Base-by-base conservation (phyloP, 805 yeast genomes). In the Dipodascus geniculatus region DNA sequence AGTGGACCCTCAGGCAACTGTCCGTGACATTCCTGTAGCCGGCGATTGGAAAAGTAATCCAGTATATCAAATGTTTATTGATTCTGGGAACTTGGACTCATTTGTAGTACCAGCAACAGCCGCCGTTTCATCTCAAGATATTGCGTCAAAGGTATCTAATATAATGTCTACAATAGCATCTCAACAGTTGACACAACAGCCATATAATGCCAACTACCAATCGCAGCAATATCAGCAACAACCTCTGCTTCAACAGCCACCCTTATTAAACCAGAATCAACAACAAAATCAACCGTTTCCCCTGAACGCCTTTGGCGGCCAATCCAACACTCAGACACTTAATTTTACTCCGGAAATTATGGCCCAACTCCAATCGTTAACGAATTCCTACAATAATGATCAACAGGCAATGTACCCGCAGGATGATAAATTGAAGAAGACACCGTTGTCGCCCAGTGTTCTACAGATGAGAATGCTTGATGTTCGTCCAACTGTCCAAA, bases 401-500 rank as follows among this genome's bases (percentile, higher is more conserved):
- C 33, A 28, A 28, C 33, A 28, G 11, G 11, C 33, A 28, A 6
- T 28, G 6, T 28, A 6, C 33, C 11, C 33, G 6, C 33, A 28
- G 33, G 33, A 28, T n/a, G 20, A 47, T 17, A 22, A 23, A 8
- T 14, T 47, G 49, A 47, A 47, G 31, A 47, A 47, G 9, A 9
- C 11, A 16, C 14, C 49, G 6, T 11, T 47, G 19, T 11, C 49
- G 4, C 31, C 14, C 4, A 14, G n/a, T 22, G n/a, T 47, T 20
- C 42, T 50, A 8, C 24, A 42, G 22, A 31, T 22, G 42, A 2
- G 53, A 19, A 42, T 23, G 11, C 16, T 42, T 11, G 59, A 56
- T 48, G 54, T 56, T 22, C 56, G 59, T 8, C 52, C 24, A 6
- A 22, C 14, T 22, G 57, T 56, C n/a, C 54, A 48, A 14, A 38